A percentile compares a stretch with the other conserved stretches of the same genome.
Evolutionary conservation across 305 asterid species (phyloP).

Genomic region (Striga hermonthica): DNA sequence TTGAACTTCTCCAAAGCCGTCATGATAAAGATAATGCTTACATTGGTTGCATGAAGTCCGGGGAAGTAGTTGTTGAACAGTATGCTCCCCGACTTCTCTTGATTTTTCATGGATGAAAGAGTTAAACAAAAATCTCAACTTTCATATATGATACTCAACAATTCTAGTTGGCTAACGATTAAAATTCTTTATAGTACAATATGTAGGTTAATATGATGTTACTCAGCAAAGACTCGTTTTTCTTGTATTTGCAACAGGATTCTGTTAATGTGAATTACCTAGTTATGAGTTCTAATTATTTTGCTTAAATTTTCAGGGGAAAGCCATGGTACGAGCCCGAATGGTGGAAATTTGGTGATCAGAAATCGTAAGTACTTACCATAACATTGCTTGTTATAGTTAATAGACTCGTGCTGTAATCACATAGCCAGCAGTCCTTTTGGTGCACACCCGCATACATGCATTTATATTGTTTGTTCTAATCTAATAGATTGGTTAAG

Average conservation of each 20-base stretch:
- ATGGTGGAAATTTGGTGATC: conserved; percentile 95
- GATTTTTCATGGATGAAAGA: conserved; percentile 4
- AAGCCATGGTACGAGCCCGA: conserved; percentile 79
- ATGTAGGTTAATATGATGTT: neutral
- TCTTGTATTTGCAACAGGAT: conserved; percentile 2
- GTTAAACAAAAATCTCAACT: conserved; percentile 2
- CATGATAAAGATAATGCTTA: conserved; percentile 74
- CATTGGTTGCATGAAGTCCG: conserved; percentile 98
- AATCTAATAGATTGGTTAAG: neutral
- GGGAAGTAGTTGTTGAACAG: conserved; percentile 78
- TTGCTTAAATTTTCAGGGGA: conserved; percentile 56
- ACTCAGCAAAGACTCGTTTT: neutral
- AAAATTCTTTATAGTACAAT: neutral
- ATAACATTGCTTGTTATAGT: conserved; percentile 7
- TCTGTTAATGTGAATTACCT: neutral
- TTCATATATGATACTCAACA: conserved; percentile 18
- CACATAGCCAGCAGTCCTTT: conserved; percentile 7
- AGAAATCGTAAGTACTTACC: conserved; percentile 58
- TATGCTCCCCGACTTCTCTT: conserved; percentile 38
- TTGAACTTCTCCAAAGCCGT: conserved; percentile 72
- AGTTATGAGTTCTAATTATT: neutral
- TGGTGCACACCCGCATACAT: neutral
- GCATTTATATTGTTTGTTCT: neutral
- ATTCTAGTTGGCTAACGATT: conserved; percentile 6
- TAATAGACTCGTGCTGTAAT: neutral